Evolutionary conservation across 257 asterid species (phyloP), one percentile per base, ranked within the genome.

Genomic region (Plantago major): DNA sequence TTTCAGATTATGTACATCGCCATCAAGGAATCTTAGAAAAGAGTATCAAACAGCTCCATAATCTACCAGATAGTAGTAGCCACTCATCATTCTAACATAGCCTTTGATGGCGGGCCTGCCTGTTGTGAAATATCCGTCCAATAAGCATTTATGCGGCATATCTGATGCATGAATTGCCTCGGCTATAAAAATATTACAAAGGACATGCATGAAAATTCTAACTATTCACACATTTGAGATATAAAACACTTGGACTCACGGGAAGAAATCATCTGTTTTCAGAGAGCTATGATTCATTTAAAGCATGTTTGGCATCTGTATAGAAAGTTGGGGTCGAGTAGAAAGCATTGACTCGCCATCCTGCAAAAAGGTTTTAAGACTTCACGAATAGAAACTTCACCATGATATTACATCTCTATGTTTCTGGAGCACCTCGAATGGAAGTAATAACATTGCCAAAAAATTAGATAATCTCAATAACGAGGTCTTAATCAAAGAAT

Each of bases 41-140:
- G 26, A 58, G 64, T 26, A 30, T n/a, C 17, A 52, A 69, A 62
- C 26, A 60, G 74, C 51, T 55, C 52, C 61, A 59, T 17, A 51
- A 55, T 77, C 30, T 69, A 89, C 99, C 95, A 93, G 65, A 75
- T 84, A 87, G 75, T n/a, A n/a, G n/a, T 93, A 93, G 73, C 88
- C 97, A 77, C 97, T 85, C 88, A 89, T 60, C 71, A 18, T 63
- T 83, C 99, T 85, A 72, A 85, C 94, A 69, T 83, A 93, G 73
- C 88, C 79, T 79, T 93, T 93, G 68, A 85, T 10, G 76, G 85
- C 82, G 37, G 99, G 94, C 63, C 99, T 74, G 69, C 99, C n/a
- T n/a, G n/a, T 93, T 17, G 97, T 84, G 79, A 89, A 92, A 73
- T 92, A 92, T 60, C 99, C 99, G 22, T 92, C 99, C 99, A 92